phyloP scores from a whole-genome alignment of 208 protist species.

The Acanthamoeba royreba region DNA sequence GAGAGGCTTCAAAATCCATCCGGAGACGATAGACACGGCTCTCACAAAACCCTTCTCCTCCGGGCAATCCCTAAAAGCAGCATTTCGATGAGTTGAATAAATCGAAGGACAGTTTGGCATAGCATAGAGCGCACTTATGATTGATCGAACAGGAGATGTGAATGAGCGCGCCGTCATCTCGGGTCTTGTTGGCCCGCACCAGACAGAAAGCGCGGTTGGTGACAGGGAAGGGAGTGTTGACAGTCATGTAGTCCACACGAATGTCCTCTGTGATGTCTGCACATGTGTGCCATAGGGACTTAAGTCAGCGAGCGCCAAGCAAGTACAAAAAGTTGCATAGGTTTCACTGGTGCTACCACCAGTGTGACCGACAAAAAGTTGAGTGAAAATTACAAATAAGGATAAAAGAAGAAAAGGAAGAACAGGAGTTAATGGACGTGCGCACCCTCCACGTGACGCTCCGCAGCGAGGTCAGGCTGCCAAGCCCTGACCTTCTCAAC shows the following conservation, averaged over 20 bases:
- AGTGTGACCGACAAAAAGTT: too few species aligned
- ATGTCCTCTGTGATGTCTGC: background rate
- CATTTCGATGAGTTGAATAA: background rate
- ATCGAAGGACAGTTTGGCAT: background rate
- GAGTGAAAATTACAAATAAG: too few species aligned
- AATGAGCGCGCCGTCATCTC: background rate
- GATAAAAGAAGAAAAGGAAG: background rate
- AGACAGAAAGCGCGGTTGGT: slow-evolving; percentile 1
- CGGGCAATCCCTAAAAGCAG: background rate
- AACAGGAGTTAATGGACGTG: too few species aligned
- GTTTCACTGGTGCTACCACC: too few species aligned
- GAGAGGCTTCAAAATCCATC: background rate
- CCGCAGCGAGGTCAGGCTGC: background rate
- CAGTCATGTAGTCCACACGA: background rate
- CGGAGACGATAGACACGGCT: background rate
- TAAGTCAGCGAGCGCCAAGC: too few species aligned
- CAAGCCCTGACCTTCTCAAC: background rate
- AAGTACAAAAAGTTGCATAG: too few species aligned
- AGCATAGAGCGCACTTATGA: background rate
- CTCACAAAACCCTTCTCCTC: background rate
- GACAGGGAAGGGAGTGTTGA: background rate
- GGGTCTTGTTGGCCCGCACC: background rate
- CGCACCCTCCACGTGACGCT: background rate
- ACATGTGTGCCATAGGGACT: too few species aligned
- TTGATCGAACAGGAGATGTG: background rate